Evolutionary conservation across 306 rosid genomes (phyloP), one percentile per base, ranked within the genome.

Genomic region (Dalbergia cultrata): DNA sequence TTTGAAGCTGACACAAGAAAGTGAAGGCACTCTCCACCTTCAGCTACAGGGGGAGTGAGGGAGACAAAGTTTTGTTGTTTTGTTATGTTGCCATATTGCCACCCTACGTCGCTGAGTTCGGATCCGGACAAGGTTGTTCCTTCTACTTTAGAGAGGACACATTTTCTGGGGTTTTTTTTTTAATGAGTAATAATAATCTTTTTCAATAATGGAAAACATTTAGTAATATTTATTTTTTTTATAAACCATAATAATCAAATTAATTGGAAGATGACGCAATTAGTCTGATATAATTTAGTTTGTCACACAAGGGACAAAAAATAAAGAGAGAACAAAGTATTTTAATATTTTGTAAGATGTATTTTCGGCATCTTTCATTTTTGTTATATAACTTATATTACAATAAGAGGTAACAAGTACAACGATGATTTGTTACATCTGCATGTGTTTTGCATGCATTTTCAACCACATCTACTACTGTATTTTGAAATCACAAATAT

Each of bases 121-220:
- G 65, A 72, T 56, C 63, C 35, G 66, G 77, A 72, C 77, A 72
- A 72, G 65, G 66, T 72, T 72, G 65, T 11, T 72, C 52, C 52
- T 17, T 53, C 61, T 31, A 47, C 75, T 49, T 70, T 44, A 7
- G n/a, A n/a, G n/a, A n/a, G 8, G 21, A 45, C 59, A 49, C 44
- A 66, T 54, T 54, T 54, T 2, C 60, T 50, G 57, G 7, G 4
- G 14, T 0, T 37, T 4, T 5, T 13, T 13, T 62, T 1, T 31
- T 37, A 3, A 26, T 26, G 31, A 26, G 31, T 26, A 26, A 26
- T 26, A 26, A 26, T 26, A 2, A 26, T 26, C 31, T 34, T 13
- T 26, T 21, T 61, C 33, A 31, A 61, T 12, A 33, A 21, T 5
- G 5, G 3, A 61, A 21, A 6, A 31, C 0, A 56, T 56, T 19